Evolutionary conservation across 2,329 filamentous ascomycete species (phyloP), one percentile per base, ranked within the genome.

Genomic region (Periglandula ipomoeae): DNA sequence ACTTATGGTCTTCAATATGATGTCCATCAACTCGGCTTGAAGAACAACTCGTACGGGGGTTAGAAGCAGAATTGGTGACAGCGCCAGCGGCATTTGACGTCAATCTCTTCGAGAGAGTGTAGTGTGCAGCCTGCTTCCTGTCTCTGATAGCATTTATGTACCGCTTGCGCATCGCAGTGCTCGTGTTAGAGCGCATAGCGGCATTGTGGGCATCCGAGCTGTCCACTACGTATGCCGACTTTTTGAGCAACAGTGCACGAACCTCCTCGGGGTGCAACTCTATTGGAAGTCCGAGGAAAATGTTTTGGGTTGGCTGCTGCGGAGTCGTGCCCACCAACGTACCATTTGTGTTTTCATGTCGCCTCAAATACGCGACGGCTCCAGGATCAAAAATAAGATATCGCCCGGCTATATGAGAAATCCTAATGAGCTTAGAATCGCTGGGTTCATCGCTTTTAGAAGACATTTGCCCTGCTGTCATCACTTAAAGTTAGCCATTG

Each of bases 261-360:
- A 85, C 90, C 71, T 98, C 93, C 69, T 97, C 93, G 2, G 88
- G 84, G 72, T 93, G 87, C 40, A 98, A 74, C 71, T 96, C 86
- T 23, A 97, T 70, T 3, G 93, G 93, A 44, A 97, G 70, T 41
- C 90, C 88, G 50, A 91, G 78, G 63, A 97, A 97, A 50, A 95
- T 79, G 69, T 95, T 97, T 68, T 98, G 93, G 58, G 94, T 91
- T 5, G 90, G 89, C 50, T 89, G 84, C 67, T 97, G 90, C 2
- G 93, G 91, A 26, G 95, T 81, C 7, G 87, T 90, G 50, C 93
- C 93, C 51, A 87, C 83, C 48, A 95, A 75, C 27, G 93, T 85
- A 54, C 89, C 89, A 61, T 86, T 90, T 59, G 95, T 89, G 64
- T 88, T 83, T 70, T 95, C 79, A 58, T 81, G 74, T 53, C 87